Conservation (phyloP, 345 rosid species). For the Eucalyptus cloeziana region DNA sequence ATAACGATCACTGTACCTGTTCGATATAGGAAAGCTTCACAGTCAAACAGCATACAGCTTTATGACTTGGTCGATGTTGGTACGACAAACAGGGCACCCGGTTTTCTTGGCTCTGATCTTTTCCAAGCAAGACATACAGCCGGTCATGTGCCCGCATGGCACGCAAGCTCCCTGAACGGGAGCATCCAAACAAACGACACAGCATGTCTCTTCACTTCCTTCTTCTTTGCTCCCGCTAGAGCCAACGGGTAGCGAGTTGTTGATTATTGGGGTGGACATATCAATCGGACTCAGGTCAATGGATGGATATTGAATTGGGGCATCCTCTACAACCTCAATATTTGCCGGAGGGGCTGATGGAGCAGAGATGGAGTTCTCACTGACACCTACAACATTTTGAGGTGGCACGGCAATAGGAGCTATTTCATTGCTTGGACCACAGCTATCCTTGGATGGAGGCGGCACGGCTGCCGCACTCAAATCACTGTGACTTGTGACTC, state of each 20-base stretch:
- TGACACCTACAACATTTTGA: background rate
- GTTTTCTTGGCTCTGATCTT: conserved; percentile 78
- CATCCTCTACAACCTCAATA: conserved; percentile 30
- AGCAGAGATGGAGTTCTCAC: background rate
- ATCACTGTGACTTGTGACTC: background rate
- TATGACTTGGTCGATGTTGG: conserved; percentile 72
- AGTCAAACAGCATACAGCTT: conserved; percentile 66
- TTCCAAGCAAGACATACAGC: conserved; percentile 86
- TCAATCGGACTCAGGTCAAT: conserved; percentile 56
- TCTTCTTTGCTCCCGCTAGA: conserved; percentile 27
- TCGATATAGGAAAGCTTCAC: background rate
- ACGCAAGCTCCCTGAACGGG: conserved; percentile 88
- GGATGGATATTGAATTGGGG: conserved; percentile 70
- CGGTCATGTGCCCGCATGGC: conserved; percentile 98
- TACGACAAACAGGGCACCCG: conserved; percentile 95
- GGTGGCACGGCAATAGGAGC: background rate
- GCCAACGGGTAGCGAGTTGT: background rate
- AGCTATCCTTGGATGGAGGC: background rate
- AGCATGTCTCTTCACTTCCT: conserved; percentile 18
- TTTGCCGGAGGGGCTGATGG: conserved; percentile 64
- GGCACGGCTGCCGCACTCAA: background rate
- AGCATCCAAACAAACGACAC: conserved; percentile 87
- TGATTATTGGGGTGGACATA: conserved; percentile 5
- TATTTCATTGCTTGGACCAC: background rate
- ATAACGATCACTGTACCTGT: background rate